phyloP scores from a whole-genome alignment of 2,329 filamentous ascomycete species.

The Neofusicoccum ribis region DNA sequence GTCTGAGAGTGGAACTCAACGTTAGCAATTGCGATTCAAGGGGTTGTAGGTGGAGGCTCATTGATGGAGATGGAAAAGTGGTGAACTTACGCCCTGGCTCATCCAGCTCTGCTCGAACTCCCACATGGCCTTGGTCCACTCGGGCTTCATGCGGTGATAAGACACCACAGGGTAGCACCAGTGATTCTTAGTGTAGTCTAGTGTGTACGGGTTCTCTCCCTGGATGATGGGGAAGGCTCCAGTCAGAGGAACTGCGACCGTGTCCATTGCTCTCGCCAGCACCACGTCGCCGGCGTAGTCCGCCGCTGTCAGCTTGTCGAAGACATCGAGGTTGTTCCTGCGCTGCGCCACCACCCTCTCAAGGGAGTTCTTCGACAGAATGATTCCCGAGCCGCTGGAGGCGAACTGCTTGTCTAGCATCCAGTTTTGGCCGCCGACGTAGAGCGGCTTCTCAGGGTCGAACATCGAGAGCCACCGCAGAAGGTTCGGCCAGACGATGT shows the following conservation, averaged over 20 bases:
- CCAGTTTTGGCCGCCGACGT: slow-evolving; percentile 18
- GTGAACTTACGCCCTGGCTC: slow-evolving; percentile 26
- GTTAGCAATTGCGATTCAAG: slow-evolving; percentile 17
- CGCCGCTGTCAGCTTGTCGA: slow-evolving; percentile 6
- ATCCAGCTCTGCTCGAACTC: slow-evolving; percentile 43
- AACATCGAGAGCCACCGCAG: slow-evolving; percentile 5
- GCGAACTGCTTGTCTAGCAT: slow-evolving; percentile 13
- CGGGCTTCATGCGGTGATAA: slow-evolving; percentile 41
- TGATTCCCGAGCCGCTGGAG: slow-evolving; percentile 4
- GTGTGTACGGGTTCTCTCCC: slow-evolving; percentile 30
- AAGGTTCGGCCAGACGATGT: slow-evolving; percentile 16
- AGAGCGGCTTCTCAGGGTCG: slow-evolving; percentile 10
- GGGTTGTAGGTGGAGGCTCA: neutral
- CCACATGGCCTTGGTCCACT: slow-evolving; percentile 41
- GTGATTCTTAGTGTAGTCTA: slow-evolving; percentile 33
- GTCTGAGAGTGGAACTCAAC: slow-evolving; percentile 21
- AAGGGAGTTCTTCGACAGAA: slow-evolving; percentile 7
- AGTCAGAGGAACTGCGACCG: slow-evolving; percentile 4
- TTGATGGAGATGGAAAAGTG: neutral
- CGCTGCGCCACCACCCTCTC: slow-evolving; percentile 8
- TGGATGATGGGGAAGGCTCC: slow-evolving; percentile 28
- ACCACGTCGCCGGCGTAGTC: slow-evolving; percentile 16
- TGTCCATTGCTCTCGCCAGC: slow-evolving; percentile 1
- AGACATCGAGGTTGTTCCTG: slow-evolving; percentile 6
- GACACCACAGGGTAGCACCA: slow-evolving; percentile 49